A percentile compares a stretch with the other conserved stretches of the same genome.
Conservation (phyloP, 306 rosid genomes). For the Medicago truncatula region DNA sequence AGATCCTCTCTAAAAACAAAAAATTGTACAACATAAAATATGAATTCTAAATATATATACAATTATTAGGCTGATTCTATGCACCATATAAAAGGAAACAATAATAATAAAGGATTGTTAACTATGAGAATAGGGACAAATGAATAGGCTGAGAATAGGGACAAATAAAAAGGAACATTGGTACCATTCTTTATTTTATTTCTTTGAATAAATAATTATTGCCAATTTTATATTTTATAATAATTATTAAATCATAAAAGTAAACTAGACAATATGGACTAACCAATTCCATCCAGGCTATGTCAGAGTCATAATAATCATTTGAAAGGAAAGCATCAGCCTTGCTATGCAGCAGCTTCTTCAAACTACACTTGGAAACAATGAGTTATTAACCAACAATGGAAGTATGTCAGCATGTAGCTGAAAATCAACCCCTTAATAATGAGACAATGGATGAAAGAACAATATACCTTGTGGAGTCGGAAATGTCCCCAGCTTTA, state of each 20-base stretch:
- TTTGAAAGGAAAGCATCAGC: conserved; percentile 92
- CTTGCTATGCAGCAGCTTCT: conserved; percentile 85
- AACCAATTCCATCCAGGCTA: conserved; percentile 97
- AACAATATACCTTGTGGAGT: conserved; percentile 69
- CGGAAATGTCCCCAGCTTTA: conserved; percentile 75
- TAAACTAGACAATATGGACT: conserved; percentile 46
- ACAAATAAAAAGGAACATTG: no score
- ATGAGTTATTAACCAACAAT: conserved; percentile 37
- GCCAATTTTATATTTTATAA: no score
- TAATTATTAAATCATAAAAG: background rate
- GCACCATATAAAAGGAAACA: no score
- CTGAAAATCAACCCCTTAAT: conserved; percentile 9
- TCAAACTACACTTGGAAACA: conserved; percentile 66
- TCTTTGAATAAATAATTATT: no score
- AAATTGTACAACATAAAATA: no score
- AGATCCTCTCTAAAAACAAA: no score
- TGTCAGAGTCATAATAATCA: conserved; percentile 87
- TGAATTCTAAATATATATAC: no score
- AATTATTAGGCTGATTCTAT: no score
- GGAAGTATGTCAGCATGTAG: conserved; percentile 29
- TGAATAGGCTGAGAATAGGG: no score
- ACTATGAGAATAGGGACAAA: no score
- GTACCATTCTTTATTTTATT: no score
- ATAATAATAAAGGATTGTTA: no score
- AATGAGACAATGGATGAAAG: conserved; percentile 30